Evolutionary conservation across 2,329 filamentous ascomycete genomes (phyloP), one percentile per base, ranked within the genome.

Genomic region (Bipolaris sorokiniana): DNA sequence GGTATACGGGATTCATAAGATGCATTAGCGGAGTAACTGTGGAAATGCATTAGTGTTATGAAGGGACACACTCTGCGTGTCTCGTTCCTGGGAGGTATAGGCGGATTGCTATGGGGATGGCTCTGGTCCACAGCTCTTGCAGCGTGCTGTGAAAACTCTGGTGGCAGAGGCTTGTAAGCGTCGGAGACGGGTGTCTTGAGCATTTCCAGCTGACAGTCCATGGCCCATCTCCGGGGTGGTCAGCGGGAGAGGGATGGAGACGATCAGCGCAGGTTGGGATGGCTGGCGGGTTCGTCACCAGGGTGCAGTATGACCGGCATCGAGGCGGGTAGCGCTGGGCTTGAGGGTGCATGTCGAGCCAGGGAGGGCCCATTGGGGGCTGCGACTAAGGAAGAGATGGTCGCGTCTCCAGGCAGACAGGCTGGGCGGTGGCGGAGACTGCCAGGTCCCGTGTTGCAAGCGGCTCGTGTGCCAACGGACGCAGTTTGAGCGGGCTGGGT

Each of bases 301-400:
- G 66, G 68, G 65, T 70, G 59, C 54, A 61, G 65, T 52, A 73
- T 72, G 70, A 70, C 68, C 54, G 68, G 68, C 69, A 73, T 60
- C 54, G 62, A 65, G 64, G 67, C 65, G 69, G 65, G 53, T 62
- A 62, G 65, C 64, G 58, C 56, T 66, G 61, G 60, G 49, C 59
- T 55, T 51, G 63, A 61, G 52, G 50, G 45, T 55, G 54, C 61
- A 54, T 65, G 53, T 63, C 53, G 50, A 56, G 56, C 58, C 53
- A 58, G 59, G 61, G 63, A 47, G 50, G 46, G 48, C 34, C 56
- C 56, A 62, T 61, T 61, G 61, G 59, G 59, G 57, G 51, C 49
- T 50, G 55, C 47, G 55, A 51, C 61, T 58, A 44, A 55, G 56
- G 52, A 48, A 26, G 44, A 54, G 46, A 45, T 59, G 51, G 57